Conservation (phyloP, 768 basidiomycete genomes). For the Trametes cubensis region DNA sequence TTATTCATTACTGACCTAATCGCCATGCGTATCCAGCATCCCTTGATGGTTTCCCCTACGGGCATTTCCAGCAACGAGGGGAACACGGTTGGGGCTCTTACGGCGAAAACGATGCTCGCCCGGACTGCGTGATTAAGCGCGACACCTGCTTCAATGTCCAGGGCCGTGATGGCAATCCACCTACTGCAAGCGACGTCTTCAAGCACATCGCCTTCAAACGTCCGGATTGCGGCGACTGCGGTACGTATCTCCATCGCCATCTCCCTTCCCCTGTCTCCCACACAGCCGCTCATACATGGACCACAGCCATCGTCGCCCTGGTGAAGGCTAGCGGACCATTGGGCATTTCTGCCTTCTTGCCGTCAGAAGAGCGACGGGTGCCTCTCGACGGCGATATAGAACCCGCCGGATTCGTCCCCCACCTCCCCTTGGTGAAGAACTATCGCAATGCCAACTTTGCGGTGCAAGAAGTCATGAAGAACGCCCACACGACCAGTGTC, state of each 20-base stretch:
- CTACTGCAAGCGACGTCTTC: constrained; percentile 35
- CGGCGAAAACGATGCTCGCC: constrained; percentile 3
- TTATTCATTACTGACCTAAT: background rate
- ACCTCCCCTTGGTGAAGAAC: constrained; percentile 28
- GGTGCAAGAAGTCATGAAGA: constrained; percentile 30
- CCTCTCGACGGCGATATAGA: background rate
- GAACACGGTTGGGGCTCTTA: constrained; percentile 24
- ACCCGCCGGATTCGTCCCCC: constrained; percentile 14
- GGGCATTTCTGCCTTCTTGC: constrained; percentile 42
- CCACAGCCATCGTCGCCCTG: constrained; percentile 36
- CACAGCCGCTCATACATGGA: no score
- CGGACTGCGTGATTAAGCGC: constrained; percentile 26
- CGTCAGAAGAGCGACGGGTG: constrained; percentile 24
- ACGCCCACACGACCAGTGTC: constrained; percentile 25
- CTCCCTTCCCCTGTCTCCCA: background rate
- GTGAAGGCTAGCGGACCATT: constrained; percentile 34
- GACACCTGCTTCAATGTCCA: constrained; percentile 32
- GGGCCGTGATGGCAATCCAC: constrained; percentile 10
- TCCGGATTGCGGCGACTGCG: constrained; percentile 41
- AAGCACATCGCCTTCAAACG: constrained; percentile 38
- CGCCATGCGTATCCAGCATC: constrained; percentile 26
- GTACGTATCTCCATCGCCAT: constrained; percentile 12
- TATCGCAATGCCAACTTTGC: constrained; percentile 31
- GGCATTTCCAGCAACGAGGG: constrained; percentile 14
- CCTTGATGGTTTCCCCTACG: constrained; percentile 40